Evolutionary conservation across 2,329 filamentous ascomycete species (phyloP), one percentile per base, ranked within the genome.

Genomic region (Salinomyces thailandicus): DNA sequence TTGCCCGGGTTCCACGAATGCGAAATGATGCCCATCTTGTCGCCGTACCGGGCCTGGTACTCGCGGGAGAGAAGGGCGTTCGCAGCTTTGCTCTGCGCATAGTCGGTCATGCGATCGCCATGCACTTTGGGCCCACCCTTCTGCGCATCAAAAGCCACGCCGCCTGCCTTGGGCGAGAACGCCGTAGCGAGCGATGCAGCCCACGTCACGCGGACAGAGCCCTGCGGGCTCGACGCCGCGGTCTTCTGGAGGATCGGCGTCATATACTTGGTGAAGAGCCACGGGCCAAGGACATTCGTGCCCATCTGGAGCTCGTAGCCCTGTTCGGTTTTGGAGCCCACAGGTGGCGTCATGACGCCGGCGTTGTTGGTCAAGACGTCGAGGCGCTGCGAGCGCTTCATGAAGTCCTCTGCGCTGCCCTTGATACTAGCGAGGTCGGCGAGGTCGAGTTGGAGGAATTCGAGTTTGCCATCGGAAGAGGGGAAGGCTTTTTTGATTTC

Each of bases 391-490:
- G 65, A 61, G 30, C 53, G 48, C 2, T 42, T 27, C n/a, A 50
- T 15, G 39, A 66, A 66, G 6, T 46, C 46, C 12, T 59, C 43
- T 4, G 49, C 62, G 1, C 53, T 47, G 7, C 36, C 39, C 44
- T 47, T 63, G 53, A 57, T 53, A n/a, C 51, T 52, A 3, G 47
- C 33, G 18, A 62, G 48, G 38, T 62, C 58, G 15, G 47, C 46
- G 1, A 63, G 50, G 40, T 74, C 69, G 3, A 74, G 53, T n/a
- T 57, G 47, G 12, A 73, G 50, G 37, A 66, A 68, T 22, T 58
- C 58, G 8, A 72, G 44, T 0, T 47, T 51, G 22, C 68, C 67
- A 3, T 52, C 55, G 2, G 56, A 66, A 20, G 48, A 44, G 1
- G 65, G 61, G 19, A 48, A 32, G 3, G 51, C 43, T 17, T 53